A percentile compares a stretch with the other conserved stretches of the same genome.
Evolutionary conservation across 2,329 filamentous ascomycete genomes (phyloP).

Genomic region (Fusarium agapanthi): DNA sequence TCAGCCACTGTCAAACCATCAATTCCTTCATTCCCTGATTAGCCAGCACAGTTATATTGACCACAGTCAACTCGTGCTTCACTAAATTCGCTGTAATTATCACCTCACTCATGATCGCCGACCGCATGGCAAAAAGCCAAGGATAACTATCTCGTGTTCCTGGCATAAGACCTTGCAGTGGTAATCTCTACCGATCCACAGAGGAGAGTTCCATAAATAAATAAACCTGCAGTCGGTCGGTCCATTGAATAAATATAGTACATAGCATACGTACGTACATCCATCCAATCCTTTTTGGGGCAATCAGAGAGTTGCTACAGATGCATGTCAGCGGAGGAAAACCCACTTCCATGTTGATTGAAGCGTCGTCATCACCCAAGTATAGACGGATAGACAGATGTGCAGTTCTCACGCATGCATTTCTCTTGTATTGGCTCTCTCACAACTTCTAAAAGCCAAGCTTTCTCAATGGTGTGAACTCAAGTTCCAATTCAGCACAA

Average conservation of each 20-base stretch:
- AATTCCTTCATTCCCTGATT: background rate
- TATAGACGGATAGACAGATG: background rate
- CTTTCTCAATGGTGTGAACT: slow-evolving; percentile 4
- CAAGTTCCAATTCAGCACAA: slow-evolving; percentile 1
- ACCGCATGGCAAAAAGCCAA: background rate
- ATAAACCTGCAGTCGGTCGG: slow-evolving; percentile 13
- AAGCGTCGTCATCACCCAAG: slow-evolving; percentile 19
- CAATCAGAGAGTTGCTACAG: background rate
- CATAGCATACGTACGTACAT: background rate
- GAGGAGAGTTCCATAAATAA: slow-evolving; percentile 33
- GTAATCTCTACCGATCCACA: slow-evolving; percentile 31
- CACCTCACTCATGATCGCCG: background rate
- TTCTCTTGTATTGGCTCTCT: background rate
- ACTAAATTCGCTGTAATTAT: slow-evolving; percentile 4
- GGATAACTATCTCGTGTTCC: slow-evolving; percentile 1
- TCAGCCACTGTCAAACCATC: slow-evolving; percentile 15
- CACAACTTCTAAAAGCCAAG: background rate
- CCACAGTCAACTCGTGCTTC: background rate
- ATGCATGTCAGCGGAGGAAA: slow-evolving; percentile 11
- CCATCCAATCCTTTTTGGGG: background rate
- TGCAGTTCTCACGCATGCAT: background rate
- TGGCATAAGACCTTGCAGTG: slow-evolving; percentile 20
- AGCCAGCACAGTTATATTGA: background rate
- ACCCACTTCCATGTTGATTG: slow-evolving; percentile 13
- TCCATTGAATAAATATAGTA: slow-evolving; percentile 3